These are phyloP conservation scores for Calcarisporium arbuscula DNA, from an alignment of 2,329 filamentous ascomycete species.

Conservation along the genomic window DNA sequence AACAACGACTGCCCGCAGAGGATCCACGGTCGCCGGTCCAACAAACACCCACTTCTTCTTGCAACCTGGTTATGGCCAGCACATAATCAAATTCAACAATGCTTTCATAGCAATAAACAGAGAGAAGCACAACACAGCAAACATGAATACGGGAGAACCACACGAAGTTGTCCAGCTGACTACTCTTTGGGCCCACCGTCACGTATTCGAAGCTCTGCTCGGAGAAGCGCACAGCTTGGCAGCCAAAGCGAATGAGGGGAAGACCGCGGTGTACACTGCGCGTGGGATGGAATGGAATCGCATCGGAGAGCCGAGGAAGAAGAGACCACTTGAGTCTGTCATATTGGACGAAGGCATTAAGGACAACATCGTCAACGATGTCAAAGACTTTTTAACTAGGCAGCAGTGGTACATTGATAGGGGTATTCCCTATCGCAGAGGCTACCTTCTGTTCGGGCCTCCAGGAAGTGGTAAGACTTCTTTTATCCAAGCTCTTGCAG, in stretches of 20 bases:
- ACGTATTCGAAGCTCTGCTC: conserved; percentile 88
- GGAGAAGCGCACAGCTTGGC: conserved; percentile 78
- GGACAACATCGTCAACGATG: conserved; percentile 72
- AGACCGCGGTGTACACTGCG: conserved; percentile 85
- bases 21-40: conserved; percentile 54
- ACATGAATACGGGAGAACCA: conserved; percentile 76
- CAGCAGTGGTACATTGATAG: conserved; percentile 87
- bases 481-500: conserved; percentile 91
- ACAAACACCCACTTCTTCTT: conserved; percentile 77
- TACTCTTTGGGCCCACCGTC: conserved; percentile 80
- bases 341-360: conserved; percentile 79
- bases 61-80: conserved; percentile 83
- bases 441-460: conserved; percentile 83
- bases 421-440: conserved; percentile 87
- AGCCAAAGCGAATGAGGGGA: conserved; percentile 75
- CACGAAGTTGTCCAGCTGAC: conserved; percentile 94
- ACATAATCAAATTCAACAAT: conserved; percentile 79
- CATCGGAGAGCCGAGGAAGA: conserved; percentile 78
- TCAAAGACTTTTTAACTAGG: conserved; percentile 72
- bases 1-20: conserved; percentile 54
- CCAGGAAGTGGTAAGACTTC: conserved; percentile 91
- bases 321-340: conserved; percentile 82
- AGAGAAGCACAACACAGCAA: conserved; percentile 77
- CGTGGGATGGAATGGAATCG: conserved; percentile 78
- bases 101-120: conserved; percentile 84